phyloP scores from a whole-genome alignment of 305 asterid species.

The Fraxinus xanthoxyloides region DNA sequence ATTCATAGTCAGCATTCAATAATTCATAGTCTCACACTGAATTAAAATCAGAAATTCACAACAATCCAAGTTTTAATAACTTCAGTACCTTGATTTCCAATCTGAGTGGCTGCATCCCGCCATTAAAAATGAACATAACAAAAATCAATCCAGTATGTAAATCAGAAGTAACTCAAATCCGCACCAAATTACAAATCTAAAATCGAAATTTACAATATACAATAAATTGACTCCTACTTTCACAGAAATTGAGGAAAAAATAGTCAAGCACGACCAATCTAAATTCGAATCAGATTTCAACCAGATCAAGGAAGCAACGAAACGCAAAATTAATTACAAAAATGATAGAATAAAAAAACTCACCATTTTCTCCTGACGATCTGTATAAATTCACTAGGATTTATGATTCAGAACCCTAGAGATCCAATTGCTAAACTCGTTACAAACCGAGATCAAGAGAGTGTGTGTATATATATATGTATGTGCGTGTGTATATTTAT shows the following conservation, averaged over 20 bases:
- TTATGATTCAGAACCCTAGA: not conserved
- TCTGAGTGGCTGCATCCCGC: not conserved
- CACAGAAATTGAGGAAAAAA: not conserved
- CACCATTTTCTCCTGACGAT: not conserved
- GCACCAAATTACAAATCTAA: not conserved
- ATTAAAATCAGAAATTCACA: not conserved
- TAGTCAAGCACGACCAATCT: not conserved
- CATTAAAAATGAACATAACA: not conserved
- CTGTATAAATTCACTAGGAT: not conserved
- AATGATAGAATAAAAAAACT: not conserved
- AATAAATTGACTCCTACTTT: not conserved
- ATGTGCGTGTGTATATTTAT: no score
- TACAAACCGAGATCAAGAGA: not conserved
- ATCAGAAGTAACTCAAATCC: conserved; percentile 14
- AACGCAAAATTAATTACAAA: not conserved
- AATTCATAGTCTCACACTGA: conserved; percentile 13
- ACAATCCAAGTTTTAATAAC: not conserved
- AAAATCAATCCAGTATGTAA: not conserved
- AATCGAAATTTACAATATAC: not conserved
- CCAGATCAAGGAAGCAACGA: conserved; percentile 23
- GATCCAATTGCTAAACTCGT: not conserved
- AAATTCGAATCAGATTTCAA: conserved; percentile 13
- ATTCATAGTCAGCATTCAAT: conserved; percentile 27
- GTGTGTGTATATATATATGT: not conserved
- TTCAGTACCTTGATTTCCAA: not conserved